Evolutionary conservation across 192 early-diverging fungal species (phyloP).

Genomic region (Mortierella hygrophila): DNA sequence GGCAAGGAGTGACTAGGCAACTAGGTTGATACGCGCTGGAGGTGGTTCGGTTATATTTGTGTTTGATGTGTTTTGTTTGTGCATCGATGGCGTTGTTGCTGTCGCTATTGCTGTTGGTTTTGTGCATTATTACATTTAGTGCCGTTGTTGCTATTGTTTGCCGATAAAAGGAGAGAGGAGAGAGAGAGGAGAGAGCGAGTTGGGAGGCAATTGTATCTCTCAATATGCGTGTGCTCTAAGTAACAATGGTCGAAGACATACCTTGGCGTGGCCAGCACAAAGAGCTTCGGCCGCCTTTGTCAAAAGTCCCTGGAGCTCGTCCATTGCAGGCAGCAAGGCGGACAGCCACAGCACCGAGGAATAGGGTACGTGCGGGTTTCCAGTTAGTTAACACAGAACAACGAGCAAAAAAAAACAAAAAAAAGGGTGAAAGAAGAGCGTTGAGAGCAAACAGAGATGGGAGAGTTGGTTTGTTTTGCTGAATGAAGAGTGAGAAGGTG

Average conservation of each 20-base stretch:
- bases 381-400: neutral
- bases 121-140: neutral
- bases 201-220: neutral
- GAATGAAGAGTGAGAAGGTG: neutral
- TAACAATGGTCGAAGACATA: constrained; percentile 2
- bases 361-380: neutral
- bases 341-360: neutral
- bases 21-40: neutral
- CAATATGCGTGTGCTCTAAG: neutral
- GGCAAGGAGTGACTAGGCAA: neutral
- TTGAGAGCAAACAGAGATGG: neutral
- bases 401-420: neutral
- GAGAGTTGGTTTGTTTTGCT: neutral
- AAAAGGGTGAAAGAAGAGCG: neutral
- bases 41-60: neutral
- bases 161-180: neutral
- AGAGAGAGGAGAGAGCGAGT: neutral
- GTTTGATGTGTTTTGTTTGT: neutral
- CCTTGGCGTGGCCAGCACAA: constrained; percentile 57
- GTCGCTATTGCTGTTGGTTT: neutral
- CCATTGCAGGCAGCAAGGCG: constrained; percentile 37
- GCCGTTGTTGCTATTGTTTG: constrained; percentile 4
- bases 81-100: neutral
- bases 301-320: constrained; percentile 42
- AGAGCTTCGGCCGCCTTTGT: constrained; percentile 45